phyloP scores from a whole-genome alignment of 1,284 basidiomycete species.

The Sporisorium iseilematis-ciliati region DNA sequence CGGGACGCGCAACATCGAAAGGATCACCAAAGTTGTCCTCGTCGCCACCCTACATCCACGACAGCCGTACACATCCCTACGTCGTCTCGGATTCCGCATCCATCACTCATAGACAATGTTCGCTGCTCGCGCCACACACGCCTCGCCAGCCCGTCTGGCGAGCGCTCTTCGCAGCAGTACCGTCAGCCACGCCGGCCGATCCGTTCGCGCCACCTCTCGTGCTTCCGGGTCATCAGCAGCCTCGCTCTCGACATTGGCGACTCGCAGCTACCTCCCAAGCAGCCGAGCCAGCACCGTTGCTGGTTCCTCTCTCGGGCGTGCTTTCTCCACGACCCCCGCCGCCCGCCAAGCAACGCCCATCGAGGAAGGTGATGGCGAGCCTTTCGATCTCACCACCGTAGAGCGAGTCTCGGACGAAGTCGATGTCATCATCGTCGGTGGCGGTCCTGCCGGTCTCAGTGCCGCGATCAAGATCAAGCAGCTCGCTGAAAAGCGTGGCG shows the following conservation, averaged over 20 bases:
- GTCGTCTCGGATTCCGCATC: background rate
- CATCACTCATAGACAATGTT: constrained; percentile 20
- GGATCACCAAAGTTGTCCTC: background rate
- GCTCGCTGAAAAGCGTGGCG: constrained; percentile 81
- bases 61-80: background rate
- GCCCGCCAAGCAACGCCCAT: constrained; percentile 45
- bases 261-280: constrained; percentile 17
- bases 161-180: constrained; percentile 26
- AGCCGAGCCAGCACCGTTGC: constrained; percentile 22
- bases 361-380: constrained; percentile 60
- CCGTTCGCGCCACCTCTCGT: constrained; percentile 26
- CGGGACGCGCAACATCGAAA: background rate
- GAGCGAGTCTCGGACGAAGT: constrained; percentile 75
- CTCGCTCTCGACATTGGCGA: constrained; percentile 27
- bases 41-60: background rate
- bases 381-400: constrained; percentile 63
- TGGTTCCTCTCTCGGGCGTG: constrained; percentile 22
- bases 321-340: constrained; percentile 38
- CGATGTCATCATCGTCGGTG: constrained; percentile 97
- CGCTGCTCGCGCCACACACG: constrained; percentile 35
- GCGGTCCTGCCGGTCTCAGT: constrained; percentile 91
- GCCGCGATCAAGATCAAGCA: constrained; percentile 98
- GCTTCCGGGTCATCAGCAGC: constrained; percentile 19
- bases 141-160: constrained; percentile 44
- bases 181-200: constrained; percentile 19